phyloP scores from a whole-genome alignment of 2,329 filamentous ascomycete species.

The Polychaeton citri region DNA sequence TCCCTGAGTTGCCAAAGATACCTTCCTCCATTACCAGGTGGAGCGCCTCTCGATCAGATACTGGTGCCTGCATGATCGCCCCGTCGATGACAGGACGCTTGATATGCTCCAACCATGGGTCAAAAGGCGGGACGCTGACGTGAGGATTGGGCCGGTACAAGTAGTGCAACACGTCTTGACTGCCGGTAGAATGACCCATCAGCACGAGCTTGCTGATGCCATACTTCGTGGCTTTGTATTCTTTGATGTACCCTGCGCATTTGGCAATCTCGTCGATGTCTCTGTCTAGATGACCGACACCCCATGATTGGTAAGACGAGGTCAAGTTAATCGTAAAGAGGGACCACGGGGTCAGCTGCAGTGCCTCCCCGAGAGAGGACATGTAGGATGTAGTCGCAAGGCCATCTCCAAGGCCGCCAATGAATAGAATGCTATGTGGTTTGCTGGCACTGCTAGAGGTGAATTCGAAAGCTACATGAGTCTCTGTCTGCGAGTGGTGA shows the following conservation, averaged over 20 bases:
- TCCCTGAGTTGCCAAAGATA: slow-evolving; percentile 8
- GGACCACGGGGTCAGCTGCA: slow-evolving; percentile 10
- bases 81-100: slow-evolving; percentile 9
- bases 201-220: slow-evolving; percentile 7
- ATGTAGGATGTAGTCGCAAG: slow-evolving; percentile 14
- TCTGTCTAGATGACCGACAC: slow-evolving; percentile 24
- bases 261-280: slow-evolving; percentile 25
- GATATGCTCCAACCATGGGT: slow-evolving; percentile 7
- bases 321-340: slow-evolving; percentile 11
- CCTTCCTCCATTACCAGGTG: slow-evolving; percentile 8
- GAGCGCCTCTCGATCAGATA: slow-evolving; percentile 12
- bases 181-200: slow-evolving; percentile 14
- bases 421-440: slow-evolving; percentile 14
- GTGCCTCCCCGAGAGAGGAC: slow-evolving; percentile 10
- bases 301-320: slow-evolving; percentile 21
- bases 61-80: slow-evolving; percentile 14
- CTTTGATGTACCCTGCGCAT: slow-evolving; percentile 14
- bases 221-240: slow-evolving; percentile 16
- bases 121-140: slow-evolving; percentile 5
- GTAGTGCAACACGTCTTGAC: slow-evolving; percentile 13
- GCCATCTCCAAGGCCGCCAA: slow-evolving; percentile 15
- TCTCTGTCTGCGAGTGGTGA: slow-evolving; percentile 29
- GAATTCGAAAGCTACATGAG: slow-evolving; percentile 27
- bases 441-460: slow-evolving; percentile 15
- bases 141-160: slow-evolving; percentile 11